These are phyloP conservation scores for Phialophora chinensis DNA, from an alignment of 2,329 filamentous ascomycete species.

Conservation along the genomic window DNA sequence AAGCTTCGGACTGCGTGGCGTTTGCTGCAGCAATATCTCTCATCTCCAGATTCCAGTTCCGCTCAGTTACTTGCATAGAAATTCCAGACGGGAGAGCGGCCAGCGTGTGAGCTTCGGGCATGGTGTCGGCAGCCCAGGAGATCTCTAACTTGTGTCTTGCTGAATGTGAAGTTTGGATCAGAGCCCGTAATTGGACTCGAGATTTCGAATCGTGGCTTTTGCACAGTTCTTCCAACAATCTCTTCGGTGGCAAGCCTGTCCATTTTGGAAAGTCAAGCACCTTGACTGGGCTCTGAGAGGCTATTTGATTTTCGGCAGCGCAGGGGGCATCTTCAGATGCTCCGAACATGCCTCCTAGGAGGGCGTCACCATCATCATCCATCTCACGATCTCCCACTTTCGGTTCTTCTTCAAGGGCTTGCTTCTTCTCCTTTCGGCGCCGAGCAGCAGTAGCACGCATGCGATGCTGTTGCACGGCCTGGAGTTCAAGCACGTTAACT, in stretches of 20 bases:
- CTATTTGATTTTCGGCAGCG: slow-evolving; percentile 2
- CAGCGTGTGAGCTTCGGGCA: slow-evolving; percentile 61
- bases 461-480: slow-evolving; percentile 56
- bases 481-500: slow-evolving; percentile 62
- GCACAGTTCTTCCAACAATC: slow-evolving; percentile 85
- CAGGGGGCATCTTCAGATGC: slow-evolving; percentile 43
- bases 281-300: slow-evolving; percentile 59
- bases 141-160: slow-evolving; percentile 77
- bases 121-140: slow-evolving; percentile 71
- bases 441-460: slow-evolving; percentile 46
- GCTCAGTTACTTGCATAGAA: slow-evolving; percentile 52
- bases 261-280: slow-evolving; percentile 86
- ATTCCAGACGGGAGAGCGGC: slow-evolving; percentile 50
- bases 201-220: slow-evolving; percentile 74
- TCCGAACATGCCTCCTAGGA: slow-evolving; percentile 65
- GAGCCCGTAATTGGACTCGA: slow-evolving; percentile 69
- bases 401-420: slow-evolving; percentile 1
- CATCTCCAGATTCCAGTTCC: slow-evolving; percentile 72
- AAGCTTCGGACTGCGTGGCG: slow-evolving; percentile 82
- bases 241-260: slow-evolving; percentile 75
- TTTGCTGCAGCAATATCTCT: slow-evolving; percentile 74
- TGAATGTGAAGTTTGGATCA: slow-evolving; percentile 76
- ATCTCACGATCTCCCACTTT: slow-evolving; percentile 29
- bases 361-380: slow-evolving; percentile 50
- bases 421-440: slow-evolving; percentile 23